Evolutionary conservation across 495 filamentous ascomycete genomes (phyloP), one percentile per base, ranked within the genome.

Genomic region (Elaphomyces granulatus): DNA sequence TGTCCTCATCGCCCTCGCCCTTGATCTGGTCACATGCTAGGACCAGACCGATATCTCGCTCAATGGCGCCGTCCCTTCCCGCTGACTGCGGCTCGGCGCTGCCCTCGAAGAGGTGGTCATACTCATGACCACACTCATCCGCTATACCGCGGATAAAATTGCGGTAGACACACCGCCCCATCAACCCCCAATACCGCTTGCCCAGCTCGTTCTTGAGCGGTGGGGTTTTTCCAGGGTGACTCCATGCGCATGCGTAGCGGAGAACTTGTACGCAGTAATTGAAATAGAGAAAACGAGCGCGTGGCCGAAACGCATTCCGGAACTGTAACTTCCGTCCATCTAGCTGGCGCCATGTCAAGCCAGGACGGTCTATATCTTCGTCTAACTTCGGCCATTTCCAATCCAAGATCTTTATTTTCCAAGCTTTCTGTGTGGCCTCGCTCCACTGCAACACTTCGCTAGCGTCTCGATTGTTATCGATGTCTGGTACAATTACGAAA

Each of bases 211-310:
- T 37, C 15, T 31, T 16, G 8, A 34, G 19, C 3, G 39, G 30
- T 2, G 50, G 37, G 32, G 48, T 38, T 19, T 47, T 37, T 8
- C 35, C 40, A 2, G 45, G n/a, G n/a, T n/a, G 41, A 16, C 41
- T 36, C 12, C 17, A 32, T 35, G 32, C 37, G 49, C 44, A 52
- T 3, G 38, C 19, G 14, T 34, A 17, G 17, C 49, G 38, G 15
- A 52, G 32, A 4, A 49, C 30, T 17, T 46, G 39, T 8, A 46
- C 17, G 32, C 49, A 51, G 33, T 47, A 54, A 18, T 54, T 49
- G 34, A 46, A 54, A 30, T 52, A 54, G 2, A 54, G n/a, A 32
- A 45, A 52, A 12, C 51, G 35, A 15, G 52, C 52, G 20, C 43
- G 37, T 8, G 49, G 52, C 12, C 49, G 36, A 23, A 37, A 37